Evolutionary conservation across 78 protist genomes (phyloP).

Genomic region (Chrysochromulina tobinii): DNA sequence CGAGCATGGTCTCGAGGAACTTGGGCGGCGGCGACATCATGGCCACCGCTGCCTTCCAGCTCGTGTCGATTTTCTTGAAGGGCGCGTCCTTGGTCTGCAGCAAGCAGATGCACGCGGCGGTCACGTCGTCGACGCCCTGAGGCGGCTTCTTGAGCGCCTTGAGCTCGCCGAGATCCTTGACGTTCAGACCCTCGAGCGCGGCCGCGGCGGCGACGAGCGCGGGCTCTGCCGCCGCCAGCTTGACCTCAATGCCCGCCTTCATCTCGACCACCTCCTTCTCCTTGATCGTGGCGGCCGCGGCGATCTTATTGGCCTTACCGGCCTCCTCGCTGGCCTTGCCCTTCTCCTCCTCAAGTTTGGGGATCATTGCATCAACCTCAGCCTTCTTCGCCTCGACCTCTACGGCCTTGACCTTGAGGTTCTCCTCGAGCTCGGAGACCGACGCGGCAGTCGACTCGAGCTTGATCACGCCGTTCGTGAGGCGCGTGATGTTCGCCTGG

Average conservation of each 20-base stretch:
- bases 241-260: slow-evolving; percentile 57
- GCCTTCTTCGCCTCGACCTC: slow-evolving; percentile 47
- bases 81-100: not conserved
- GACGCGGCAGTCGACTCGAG: slow-evolving; percentile 24
- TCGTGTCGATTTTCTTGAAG: slow-evolving; percentile 51
- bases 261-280: slow-evolving; percentile 26
- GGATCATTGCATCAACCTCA: slow-evolving; percentile 41
- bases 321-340: slow-evolving; percentile 55
- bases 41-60: slow-evolving; percentile 55
- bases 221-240: slow-evolving; percentile 75
- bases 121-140: slow-evolving; percentile 53
- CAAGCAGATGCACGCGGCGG: slow-evolving; percentile 52
- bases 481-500: slow-evolving; percentile 36
- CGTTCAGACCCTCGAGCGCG: slow-evolving; percentile 77
- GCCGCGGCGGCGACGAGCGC: slow-evolving; percentile 67
- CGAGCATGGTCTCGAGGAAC: slow-evolving; percentile 50
- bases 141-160: slow-evolving; percentile 77
- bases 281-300: slow-evolving; percentile 39
- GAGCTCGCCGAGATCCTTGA: slow-evolving; percentile 67
- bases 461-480: slow-evolving; percentile 55
- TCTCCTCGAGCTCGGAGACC: slow-evolving; percentile 32
- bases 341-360: slow-evolving; percentile 63
- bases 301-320: slow-evolving; percentile 56
- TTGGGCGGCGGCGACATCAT: slow-evolving; percentile 55
- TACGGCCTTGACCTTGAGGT: slow-evolving; percentile 9